Conservation (phyloP, 352 stramenopile species). For the Phytophthora meadii region DNA sequence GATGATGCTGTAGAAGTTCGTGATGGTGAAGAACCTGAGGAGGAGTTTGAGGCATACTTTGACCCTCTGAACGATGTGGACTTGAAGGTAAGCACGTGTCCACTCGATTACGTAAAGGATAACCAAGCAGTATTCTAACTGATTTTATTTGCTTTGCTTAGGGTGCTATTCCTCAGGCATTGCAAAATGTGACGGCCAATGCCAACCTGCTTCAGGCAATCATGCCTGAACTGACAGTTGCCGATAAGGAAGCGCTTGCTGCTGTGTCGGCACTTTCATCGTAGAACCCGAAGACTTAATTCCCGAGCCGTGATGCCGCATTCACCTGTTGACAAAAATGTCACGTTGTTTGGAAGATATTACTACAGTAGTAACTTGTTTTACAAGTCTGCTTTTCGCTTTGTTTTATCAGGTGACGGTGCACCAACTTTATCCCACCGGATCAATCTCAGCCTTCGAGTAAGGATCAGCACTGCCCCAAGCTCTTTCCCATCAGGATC, state of each 20-base stretch:
- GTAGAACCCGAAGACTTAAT: constrained; percentile 27
- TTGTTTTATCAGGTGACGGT: constrained; percentile 36
- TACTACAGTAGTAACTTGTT: too few relatives aligned
- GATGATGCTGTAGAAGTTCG: constrained; percentile 40
- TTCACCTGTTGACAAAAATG: constrained; percentile 22
- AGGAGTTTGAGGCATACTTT: constrained; percentile 85
- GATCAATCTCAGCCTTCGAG: constrained; percentile 64
- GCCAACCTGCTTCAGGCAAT: constrained; percentile 64
- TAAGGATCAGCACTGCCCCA: constrained; percentile 65
- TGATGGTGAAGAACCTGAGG: constrained; percentile 62
- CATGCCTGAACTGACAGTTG: constrained; percentile 69
- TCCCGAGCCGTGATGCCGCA: constrained; percentile 8
- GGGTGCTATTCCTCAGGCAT: constrained; percentile 62
- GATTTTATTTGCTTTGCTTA: constrained; percentile 24
- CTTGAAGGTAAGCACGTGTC: constrained; percentile 57
- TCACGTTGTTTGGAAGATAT: constrained; percentile 29
- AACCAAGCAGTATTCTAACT: constrained; percentile 2
- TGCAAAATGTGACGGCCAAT: constrained; percentile 62
- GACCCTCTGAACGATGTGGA: constrained; percentile 83
- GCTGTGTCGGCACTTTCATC: constrained; percentile 52
- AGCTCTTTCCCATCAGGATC: constrained; percentile 66
- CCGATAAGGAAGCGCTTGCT: constrained; percentile 71
- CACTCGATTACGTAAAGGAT: too few relatives aligned
- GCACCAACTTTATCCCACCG: constrained; percentile 64
- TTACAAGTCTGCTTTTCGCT: constrained; percentile 19